Percentiles rank a stretch among this genome's conserved stretches.
These are phyloP conservation scores for Aspergillus eucalypticola DNA, from an alignment of 2,329 filamentous ascomycete species.

Conservation along the genomic window DNA sequence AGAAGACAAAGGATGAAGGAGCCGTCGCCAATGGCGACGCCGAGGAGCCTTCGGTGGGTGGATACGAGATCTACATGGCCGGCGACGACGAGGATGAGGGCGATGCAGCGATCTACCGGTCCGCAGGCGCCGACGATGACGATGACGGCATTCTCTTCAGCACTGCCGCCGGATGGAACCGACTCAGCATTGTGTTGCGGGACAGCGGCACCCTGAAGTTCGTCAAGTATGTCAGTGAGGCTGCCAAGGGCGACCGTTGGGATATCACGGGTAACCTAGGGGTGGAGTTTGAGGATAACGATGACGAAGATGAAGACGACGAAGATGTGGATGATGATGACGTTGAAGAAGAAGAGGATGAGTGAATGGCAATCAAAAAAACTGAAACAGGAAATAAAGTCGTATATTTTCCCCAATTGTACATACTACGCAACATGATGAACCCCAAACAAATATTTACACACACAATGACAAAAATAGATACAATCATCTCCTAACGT, in stretches of 20 bases:
- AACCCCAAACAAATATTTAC: not conserved
- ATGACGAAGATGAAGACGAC: constrained; percentile 35
- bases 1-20: constrained; percentile 31
- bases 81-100: constrained; percentile 71
- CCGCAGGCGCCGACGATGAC: constrained; percentile 62
- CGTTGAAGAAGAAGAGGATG: constrained; percentile 8
- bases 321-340: constrained; percentile 18
- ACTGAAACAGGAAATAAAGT: not conserved
- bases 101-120: constrained; percentile 74
- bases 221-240: constrained; percentile 89
- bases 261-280: constrained; percentile 80
- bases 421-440: constrained; percentile 3
- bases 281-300: constrained; percentile 61
- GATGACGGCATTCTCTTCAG: constrained; percentile 74
- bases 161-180: constrained; percentile 78
- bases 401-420: not conserved
- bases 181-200: constrained; percentile 82
- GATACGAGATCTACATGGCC: constrained; percentile 82
- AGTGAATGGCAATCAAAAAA: not conserved
- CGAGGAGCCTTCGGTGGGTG: constrained; percentile 47
- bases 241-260: constrained; percentile 86
- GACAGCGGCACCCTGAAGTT: constrained; percentile 87
- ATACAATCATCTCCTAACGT: not conserved
- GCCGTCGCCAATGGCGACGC: constrained; percentile 23
- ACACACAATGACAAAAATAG: constrained; percentile 7